Conservation (phyloP, 495 filamentous ascomycete species). For the Hapsidospora chrysogenum region DNA sequence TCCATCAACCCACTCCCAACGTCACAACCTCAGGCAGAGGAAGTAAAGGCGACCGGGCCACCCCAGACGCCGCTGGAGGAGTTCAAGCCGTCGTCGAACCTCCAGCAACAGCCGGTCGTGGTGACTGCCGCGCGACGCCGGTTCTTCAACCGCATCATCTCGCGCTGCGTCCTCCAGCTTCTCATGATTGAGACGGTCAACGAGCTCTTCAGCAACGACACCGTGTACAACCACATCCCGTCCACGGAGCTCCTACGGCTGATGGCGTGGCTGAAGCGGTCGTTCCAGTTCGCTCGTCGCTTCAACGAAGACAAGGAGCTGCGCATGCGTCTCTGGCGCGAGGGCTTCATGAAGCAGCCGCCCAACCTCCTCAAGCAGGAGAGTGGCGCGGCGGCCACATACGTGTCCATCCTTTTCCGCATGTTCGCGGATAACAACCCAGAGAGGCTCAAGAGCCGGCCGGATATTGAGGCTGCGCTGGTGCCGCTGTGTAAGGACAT, state of each 20-base stretch:
- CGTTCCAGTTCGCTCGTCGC: constrained; percentile 83
- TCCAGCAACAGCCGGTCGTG: constrained; percentile 75
- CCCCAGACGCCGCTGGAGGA: constrained; percentile 55
- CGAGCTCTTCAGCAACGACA: constrained; percentile 93
- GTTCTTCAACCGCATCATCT: constrained; percentile 99
- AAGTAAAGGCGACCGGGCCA: constrained; percentile 10
- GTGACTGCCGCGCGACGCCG: constrained; percentile 86
- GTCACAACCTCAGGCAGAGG: too few species aligned
- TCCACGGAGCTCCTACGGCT: constrained; percentile 73
- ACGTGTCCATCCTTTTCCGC: constrained; percentile 80
- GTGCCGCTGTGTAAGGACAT: constrained; percentile 92
- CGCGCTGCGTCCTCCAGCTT: constrained; percentile 91
- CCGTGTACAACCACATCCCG: constrained; percentile 86
- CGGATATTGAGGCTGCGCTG: constrained; percentile 74
- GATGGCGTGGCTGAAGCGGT: constrained; percentile 88
- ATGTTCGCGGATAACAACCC: constrained; percentile 88
- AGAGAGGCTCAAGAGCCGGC: constrained; percentile 60
- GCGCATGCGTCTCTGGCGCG: constrained; percentile 82
- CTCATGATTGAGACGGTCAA: constrained; percentile 99
- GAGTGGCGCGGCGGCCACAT: constrained; percentile 78
- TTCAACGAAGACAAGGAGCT: constrained; percentile 97
- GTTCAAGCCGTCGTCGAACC: constrained; percentile 55
- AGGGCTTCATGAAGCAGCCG: constrained; percentile 99
- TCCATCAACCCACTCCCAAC: too few species aligned
- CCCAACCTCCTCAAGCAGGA: constrained; percentile 98